These are phyloP conservation scores for Emmonsia crescens DNA, from an alignment of 2,329 filamentous ascomycete genomes.

Conservation along the genomic window DNA sequence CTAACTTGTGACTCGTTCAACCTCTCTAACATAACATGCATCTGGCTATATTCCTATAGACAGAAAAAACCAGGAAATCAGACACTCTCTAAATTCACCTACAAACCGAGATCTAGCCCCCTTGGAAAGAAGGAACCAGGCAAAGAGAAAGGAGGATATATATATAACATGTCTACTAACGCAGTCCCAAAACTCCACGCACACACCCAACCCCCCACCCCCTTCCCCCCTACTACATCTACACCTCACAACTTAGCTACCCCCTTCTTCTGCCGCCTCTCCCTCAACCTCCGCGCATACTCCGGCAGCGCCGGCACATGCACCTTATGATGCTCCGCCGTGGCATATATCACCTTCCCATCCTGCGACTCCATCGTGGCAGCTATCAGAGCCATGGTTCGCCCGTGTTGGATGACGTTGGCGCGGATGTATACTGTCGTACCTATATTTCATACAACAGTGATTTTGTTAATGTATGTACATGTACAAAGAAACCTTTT, in stretches of 20 bases:
- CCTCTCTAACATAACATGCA: no score
- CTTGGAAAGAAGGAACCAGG: background rate
- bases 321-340: conserved; percentile 45
- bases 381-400: conserved; percentile 43
- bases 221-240: background rate
- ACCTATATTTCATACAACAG: conserved; percentile 13
- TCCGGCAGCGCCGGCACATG: conserved; percentile 31
- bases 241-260: background rate
- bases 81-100: no score
- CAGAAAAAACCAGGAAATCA: background rate
- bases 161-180: background rate
- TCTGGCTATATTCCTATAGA: background rate
- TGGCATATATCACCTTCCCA: conserved; percentile 38
- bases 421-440: conserved; percentile 35
- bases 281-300: conserved; percentile 20
- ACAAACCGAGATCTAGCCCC: background rate
- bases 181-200: background rate
- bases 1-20: background rate
- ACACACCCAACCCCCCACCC: background rate
- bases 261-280: conserved; percentile 2
- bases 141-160: background rate
- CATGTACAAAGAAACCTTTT: background rate
- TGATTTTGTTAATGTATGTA: background rate
- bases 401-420: conserved; percentile 37
- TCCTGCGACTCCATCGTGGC: conserved; percentile 41